Conservation (phyloP, 768 basidiomycete genomes). For the Phaeotremella skinneri region DNA sequence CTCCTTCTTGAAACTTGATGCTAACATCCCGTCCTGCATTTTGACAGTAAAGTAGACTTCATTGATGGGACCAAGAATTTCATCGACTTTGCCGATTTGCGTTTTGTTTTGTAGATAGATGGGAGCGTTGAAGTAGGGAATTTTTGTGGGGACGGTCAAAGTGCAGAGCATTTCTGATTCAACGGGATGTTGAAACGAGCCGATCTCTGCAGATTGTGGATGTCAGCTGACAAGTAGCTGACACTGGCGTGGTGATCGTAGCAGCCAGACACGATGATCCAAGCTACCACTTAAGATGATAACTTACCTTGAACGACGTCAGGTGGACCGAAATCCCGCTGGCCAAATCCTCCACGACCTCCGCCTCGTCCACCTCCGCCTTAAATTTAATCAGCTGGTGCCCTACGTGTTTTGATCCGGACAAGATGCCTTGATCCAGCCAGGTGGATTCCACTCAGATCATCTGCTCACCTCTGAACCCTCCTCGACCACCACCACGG, state of each 20-base stretch:
- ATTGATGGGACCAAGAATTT: slow-evolving; percentile 98
- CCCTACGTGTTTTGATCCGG: slow-evolving; percentile 2
- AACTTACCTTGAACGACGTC: slow-evolving; percentile 54
- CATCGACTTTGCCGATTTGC: slow-evolving; percentile 93
- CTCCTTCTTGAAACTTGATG: slow-evolving; percentile 91
- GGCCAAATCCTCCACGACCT: slow-evolving; percentile 52
- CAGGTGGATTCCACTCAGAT: not conserved
- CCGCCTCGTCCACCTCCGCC: slow-evolving; percentile 45
- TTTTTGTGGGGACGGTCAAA: slow-evolving; percentile 78
- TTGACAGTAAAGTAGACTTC: slow-evolving; percentile 98
- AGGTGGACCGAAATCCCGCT: slow-evolving; percentile 54
- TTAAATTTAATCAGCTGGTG: slow-evolving; percentile 23
- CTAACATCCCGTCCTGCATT: slow-evolving; percentile 94
- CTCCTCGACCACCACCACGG: slow-evolving; percentile 24
- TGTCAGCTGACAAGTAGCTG: not conserved
- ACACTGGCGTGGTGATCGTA: not conserved
- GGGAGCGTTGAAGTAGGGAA: slow-evolving; percentile 98
- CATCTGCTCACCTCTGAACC: slow-evolving; percentile 11
- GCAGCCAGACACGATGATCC: not conserved
- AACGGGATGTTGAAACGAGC: slow-evolving; percentile 87
- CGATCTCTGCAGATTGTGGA: no score
- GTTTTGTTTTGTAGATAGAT: slow-evolving; percentile 97
- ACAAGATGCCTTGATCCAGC: not conserved
- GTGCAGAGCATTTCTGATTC: slow-evolving; percentile 98
- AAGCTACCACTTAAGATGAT: no score